Base-by-base conservation (phyloP, 371 early-diverging fungal species). In the Chytridiales sp. region DNA sequence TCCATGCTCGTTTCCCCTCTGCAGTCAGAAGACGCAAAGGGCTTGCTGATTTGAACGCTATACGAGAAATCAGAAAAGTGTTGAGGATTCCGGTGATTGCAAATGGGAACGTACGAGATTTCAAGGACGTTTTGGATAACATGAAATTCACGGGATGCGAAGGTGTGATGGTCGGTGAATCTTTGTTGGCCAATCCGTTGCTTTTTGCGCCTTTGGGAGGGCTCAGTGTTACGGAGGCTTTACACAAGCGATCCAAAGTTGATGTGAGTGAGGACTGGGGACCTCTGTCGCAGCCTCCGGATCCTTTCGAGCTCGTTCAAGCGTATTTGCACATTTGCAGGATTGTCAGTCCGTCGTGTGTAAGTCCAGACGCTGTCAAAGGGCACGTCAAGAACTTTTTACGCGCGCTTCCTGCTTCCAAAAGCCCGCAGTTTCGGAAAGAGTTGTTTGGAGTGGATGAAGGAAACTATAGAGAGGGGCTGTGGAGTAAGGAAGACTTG, bases 111-210 rank as follows among this genome's bases (percentile, higher is more conserved):
- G 59, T 59, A 26, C 11, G n/a, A 19, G 6, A 4, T 24, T 48
- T 6, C n/a, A 6, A 39, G 17, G 59, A 59, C 32, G 24, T 59
- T 6, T 9, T 0, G 13, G 31, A 9, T 36, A 59, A 59, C 30
- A 34, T 59, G 13, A 26, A 36, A 39, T 40, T 30, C 15, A 59
- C 59, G 4, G 49, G 49, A 1, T 47, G 49, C 15, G 59, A 47
- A 38, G 59, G 59, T 30, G 32, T 47, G 31, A 59, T 59, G 59
- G 59, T 59, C 22, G 59, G 59, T 1, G 59, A 59, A 39, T 47
- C 59, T 4, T 38, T 59, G 3, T 41, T 59, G 8, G 24, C 30
- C 29, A 49, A 59, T 59, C 59, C 59, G n/a, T 40, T 47, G 48
- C 24, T 59, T 24, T 59, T 59, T 50, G 27, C 15, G 0, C n/a